Evolutionary conservation across 164 flowering plant genomes (phyloP).

Genomic region (Warburgia ugandensis): DNA sequence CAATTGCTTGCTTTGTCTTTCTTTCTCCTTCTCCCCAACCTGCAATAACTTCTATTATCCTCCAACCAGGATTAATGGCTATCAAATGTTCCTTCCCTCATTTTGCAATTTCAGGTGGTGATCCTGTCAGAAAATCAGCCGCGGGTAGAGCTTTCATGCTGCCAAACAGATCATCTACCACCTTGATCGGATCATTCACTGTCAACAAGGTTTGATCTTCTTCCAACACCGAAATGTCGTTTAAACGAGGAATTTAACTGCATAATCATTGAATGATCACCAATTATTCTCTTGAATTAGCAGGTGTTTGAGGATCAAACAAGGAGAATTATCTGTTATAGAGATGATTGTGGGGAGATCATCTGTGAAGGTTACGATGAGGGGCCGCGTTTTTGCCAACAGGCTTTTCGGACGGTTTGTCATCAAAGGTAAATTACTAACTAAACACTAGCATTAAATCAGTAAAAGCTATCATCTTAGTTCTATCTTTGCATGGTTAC

Average conservation of each 20-base stretch:
- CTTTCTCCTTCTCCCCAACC: too few relatives aligned
- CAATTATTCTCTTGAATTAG: background rate
- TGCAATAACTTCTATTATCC: too few relatives aligned
- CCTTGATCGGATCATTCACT: background rate
- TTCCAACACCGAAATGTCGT: background rate
- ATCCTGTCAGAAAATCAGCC: background rate
- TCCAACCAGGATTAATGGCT: conserved; percentile 6
- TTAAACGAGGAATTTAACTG: background rate
- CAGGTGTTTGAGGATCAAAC: conserved; percentile 69
- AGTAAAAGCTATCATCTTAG: too few relatives aligned
- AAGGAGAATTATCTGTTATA: conserved; percentile 61
- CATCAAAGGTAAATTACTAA: conserved; percentile 36
- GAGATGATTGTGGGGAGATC: conserved; percentile 59
- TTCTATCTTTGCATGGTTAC: too few relatives aligned
- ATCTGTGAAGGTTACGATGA: conserved; percentile 75
- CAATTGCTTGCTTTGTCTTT: background rate
- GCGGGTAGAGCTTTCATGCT: background rate
- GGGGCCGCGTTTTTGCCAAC: conserved; percentile 23
- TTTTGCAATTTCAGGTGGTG: background rate
- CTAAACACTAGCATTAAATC: too few relatives aligned
- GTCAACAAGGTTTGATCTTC: background rate
- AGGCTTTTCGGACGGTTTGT: conserved; percentile 12
- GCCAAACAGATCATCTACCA: background rate
- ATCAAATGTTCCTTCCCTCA: background rate
- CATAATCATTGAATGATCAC: background rate